These are phyloP conservation scores for Cyathus striatus DNA, from an alignment of 768 basidiomycete genomes.

Conservation along the genomic window DNA sequence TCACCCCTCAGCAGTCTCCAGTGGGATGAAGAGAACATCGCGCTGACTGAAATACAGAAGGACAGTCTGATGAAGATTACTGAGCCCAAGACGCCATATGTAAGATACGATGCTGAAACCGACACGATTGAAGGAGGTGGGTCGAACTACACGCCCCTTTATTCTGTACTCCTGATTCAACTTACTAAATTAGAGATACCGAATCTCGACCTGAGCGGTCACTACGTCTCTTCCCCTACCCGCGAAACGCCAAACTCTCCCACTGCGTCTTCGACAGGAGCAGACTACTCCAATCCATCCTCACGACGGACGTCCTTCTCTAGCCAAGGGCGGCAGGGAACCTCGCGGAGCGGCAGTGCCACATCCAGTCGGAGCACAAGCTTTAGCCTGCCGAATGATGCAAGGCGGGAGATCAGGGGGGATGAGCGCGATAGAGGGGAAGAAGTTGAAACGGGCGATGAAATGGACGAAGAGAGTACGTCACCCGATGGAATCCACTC, in stretches of 20 bases:
- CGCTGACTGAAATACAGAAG: slow-evolving; percentile 88
- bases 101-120: slow-evolving; percentile 84
- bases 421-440: slow-evolving; percentile 57
- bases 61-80: slow-evolving; percentile 98
- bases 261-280: slow-evolving; percentile 54
- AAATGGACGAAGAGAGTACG: slow-evolving; percentile 88
- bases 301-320: slow-evolving; percentile 75
- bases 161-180: neutral
- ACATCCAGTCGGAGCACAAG: slow-evolving; percentile 77
- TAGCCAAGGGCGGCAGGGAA: slow-evolving; percentile 39
- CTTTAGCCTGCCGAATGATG: slow-evolving; percentile 74
- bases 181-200: slow-evolving; percentile 65
- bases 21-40: slow-evolving; percentile 95
- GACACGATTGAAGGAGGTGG: slow-evolving; percentile 81
- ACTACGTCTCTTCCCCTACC: slow-evolving; percentile 26
- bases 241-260: slow-evolving; percentile 27
- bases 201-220: slow-evolving; percentile 55
- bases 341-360: slow-evolving; percentile 53
- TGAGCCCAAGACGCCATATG: slow-evolving; percentile 96
- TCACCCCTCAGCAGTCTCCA: slow-evolving; percentile 68
- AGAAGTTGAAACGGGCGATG: slow-evolving; percentile 70
- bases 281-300: slow-evolving; percentile 59
- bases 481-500: slow-evolving; percentile 6
- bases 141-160: too few species aligned
- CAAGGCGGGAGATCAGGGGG: slow-evolving; percentile 52